Evolutionary conservation across 2,329 filamentous ascomycete genomes (phyloP), one percentile per base, ranked within the genome.

Genomic region (Kalaharituber pfeilii): DNA sequence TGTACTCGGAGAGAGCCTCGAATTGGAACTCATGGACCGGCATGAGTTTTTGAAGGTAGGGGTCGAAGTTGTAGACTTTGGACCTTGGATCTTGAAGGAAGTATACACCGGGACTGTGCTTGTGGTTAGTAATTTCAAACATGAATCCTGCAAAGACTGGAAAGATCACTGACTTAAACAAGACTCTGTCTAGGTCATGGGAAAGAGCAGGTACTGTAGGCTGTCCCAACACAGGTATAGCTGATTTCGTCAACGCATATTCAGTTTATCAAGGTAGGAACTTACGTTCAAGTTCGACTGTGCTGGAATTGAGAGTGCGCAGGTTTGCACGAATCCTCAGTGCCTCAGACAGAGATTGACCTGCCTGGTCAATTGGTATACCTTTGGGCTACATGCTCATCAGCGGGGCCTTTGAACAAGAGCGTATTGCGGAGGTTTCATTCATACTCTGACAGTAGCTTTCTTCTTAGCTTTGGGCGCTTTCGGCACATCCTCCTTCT

Each of bases 1-100:
- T 80, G 67, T 94, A 98, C 59, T 81, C 75, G 66, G 84, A 86
- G 53, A 98, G 69, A 2, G 86, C 81, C 55, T 84, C 77, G 67
- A 94, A 98, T 65, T 98, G 86, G 65, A 98, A 98, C 65, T 98
- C 86, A 1, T 78, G 73, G 15, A 91, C 81, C 1, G 91, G 88
- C 86, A 96, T 96, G 63, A 98, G 93, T 52, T 80, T 80, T 57
- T 87, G 79, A 20, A 98, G 75, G 65, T 95, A 95, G 0, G 93
- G 91, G 65, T 98, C 89, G 64, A 98, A 98, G 67, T 98, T 98
- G 74, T 80, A 98, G 5, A 96, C 86, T 18, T 80, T 77, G 36
- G 89, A 87, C 55, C 86, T 78, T 24, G 82, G 80, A 66, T 98
- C 91, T 68, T 94, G 88, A 51, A 98, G 76, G 51, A 86, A 81